phyloP scores from a whole-genome alignment of 345 rosid genomes.

The Lepidium sativum region DNA sequence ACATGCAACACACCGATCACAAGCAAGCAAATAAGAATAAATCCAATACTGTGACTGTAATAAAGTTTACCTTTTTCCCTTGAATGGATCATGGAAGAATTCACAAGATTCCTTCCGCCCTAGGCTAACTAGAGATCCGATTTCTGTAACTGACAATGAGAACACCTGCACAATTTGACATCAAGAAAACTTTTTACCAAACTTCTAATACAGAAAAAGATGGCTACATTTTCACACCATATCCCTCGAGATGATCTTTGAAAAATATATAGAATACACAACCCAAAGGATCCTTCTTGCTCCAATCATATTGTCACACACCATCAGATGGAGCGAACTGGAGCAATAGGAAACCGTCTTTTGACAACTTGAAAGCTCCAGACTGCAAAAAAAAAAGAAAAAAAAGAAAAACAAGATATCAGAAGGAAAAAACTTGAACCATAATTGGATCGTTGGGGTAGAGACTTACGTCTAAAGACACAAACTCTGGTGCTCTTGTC shows the following conservation, averaged over 20 bases:
- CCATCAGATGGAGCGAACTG: constrained; percentile 88
- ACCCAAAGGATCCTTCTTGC: constrained; percentile 33
- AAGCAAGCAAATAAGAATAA: background rate
- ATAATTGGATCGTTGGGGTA: background rate
- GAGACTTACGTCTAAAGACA: constrained; percentile 51
- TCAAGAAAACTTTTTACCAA: background rate
- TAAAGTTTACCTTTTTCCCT: constrained; percentile 63
- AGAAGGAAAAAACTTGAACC: background rate
- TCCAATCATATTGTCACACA: constrained; percentile 82
- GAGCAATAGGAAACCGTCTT: constrained; percentile 61
- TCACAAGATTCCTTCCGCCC: constrained; percentile 72
- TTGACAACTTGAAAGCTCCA: constrained; percentile 68
- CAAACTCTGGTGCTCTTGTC: constrained; percentile 77
- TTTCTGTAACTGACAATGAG: constrained; percentile 79
- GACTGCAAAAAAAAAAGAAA: too few species aligned
- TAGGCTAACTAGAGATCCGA: constrained; percentile 60
- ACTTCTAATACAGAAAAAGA: background rate
- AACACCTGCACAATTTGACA: constrained; percentile 47
- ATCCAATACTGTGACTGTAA: background rate
- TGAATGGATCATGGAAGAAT: constrained; percentile 82
- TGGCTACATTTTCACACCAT: background rate
- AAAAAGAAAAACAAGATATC: too few species aligned
- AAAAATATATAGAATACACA: background rate
- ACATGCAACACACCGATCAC: constrained; percentile 21
- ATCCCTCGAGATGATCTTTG: background rate